These are phyloP conservation scores for Prinsepia uniflora DNA, from an alignment of 306 rosid genomes.

Conservation along the genomic window DNA sequence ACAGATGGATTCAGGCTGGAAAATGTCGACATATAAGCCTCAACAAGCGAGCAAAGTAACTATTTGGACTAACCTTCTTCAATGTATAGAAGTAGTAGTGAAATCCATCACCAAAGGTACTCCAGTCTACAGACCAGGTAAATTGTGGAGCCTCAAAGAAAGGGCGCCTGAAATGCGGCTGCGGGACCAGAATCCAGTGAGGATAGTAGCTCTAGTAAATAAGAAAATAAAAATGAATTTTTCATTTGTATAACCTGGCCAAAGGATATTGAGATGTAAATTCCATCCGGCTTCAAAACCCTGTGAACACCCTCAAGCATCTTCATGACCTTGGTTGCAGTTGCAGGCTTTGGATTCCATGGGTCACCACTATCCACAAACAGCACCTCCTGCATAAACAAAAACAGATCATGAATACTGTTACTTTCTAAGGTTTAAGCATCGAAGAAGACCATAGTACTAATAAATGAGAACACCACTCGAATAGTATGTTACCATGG, in stretches of 20 bases:
- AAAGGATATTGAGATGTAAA: conserved; percentile 78
- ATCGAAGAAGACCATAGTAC: not conserved
- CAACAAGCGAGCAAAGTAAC: not conserved
- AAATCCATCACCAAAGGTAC: conserved; percentile 82
- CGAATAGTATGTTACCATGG: conserved; percentile 54
- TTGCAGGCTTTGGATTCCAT: conserved; percentile 77
- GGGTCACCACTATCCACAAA: conserved; percentile 94
- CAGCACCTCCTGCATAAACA: conserved; percentile 79
- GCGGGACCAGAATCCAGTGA: conserved; percentile 28
- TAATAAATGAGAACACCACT: conserved; percentile 16
- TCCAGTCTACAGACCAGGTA: conserved; percentile 88
- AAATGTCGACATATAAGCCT: not conserved
- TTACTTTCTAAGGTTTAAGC: conserved; percentile 6
- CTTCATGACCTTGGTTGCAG: conserved; percentile 71
- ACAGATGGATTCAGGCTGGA: not conserved
- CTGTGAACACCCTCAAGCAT: conserved; percentile 76
- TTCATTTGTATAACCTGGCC: conserved; percentile 66
- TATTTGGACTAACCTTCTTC: conserved; percentile 61
- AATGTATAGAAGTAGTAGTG: conserved; percentile 77
- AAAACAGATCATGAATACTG: conserved; percentile 19
- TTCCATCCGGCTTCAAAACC: conserved; percentile 70
- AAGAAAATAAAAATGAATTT: conserved; percentile 17
- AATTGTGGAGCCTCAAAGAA: conserved; percentile 68
- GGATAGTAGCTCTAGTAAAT: conserved; percentile 15
- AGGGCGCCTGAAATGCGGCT: conserved; percentile 94